Percentiles rank a stretch among this genome's conserved stretches.
These are phyloP conservation scores for Hypsizygus ulmarius DNA, from an alignment of 1,284 basidiomycete species.

Conservation along the genomic window DNA sequence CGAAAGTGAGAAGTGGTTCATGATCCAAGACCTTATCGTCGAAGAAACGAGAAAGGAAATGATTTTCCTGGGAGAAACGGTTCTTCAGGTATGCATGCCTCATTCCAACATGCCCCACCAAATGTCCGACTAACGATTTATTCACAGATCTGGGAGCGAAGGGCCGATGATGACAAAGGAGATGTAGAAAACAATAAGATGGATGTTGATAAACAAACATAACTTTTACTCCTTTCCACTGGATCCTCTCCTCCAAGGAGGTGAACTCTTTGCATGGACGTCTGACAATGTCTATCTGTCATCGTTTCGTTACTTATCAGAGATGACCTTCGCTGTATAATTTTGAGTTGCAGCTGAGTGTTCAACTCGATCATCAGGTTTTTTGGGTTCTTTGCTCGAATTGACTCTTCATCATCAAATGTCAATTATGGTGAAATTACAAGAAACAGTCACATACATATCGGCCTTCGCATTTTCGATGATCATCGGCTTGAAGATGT, in stretches of 20 bases:
- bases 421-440: conserved; percentile 3
- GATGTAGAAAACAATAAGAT: conserved; percentile 20
- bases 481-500: conserved; percentile 54
- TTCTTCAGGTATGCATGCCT: conserved; percentile 71
- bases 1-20: conserved; percentile 92
- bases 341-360: conserved; percentile 6
- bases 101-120: conserved; percentile 6
- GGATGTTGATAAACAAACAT: conserved; percentile 24
- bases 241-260: neutral
- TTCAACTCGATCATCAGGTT: conserved; percentile 2
- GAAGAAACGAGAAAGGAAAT: conserved; percentile 95
- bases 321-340: conserved; percentile 1
- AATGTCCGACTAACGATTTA: conserved; percentile 6
- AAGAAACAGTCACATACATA: conserved; percentile 14
- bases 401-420: conserved; percentile 11
- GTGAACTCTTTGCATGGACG: neutral
- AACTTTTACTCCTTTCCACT: neutral
- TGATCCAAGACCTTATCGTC: conserved; percentile 96
- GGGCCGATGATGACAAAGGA: conserved; percentile 27
- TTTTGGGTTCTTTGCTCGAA: neutral
- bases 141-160: conserved; percentile 69
- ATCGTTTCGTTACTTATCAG: conserved; percentile 6
- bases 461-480: conserved; percentile 18
- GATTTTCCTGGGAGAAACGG: conserved; percentile 96
- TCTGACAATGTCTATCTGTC: neutral